Conservation (phyloP, 805 yeast genomes). For the Candida arabinofermentans region DNA sequence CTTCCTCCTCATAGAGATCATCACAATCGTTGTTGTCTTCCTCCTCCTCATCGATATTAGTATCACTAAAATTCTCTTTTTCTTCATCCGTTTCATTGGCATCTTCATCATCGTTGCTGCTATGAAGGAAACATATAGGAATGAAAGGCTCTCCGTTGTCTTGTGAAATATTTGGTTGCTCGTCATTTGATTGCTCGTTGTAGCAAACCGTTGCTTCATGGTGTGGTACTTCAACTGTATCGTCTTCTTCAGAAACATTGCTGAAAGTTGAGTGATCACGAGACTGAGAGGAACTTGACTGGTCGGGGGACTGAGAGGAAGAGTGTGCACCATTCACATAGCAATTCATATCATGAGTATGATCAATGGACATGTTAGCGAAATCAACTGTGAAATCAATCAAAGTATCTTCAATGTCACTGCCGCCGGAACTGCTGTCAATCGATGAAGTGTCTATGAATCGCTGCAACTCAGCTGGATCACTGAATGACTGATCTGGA, state of each 20-base stretch:
- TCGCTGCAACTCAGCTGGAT: slow-evolving; percentile 21
- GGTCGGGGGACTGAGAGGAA: neutral
- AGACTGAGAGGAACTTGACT: neutral
- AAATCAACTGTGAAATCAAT: slow-evolving; percentile 9
- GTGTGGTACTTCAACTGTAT: no score
- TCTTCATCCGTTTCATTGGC: no score
- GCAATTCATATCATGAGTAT: neutral
- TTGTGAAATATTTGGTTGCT: neutral
- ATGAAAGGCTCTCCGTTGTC: no score
- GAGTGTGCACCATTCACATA: no score
- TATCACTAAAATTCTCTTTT: no score
- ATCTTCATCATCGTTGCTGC: no score
- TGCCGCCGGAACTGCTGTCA: neutral
- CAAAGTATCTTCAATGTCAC: slow-evolving; percentile 7
- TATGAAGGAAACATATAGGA: no score
- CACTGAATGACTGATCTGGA: slow-evolving; percentile 19
- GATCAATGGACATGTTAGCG: neutral
- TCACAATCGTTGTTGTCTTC: neutral
- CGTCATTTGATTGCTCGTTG: no score
- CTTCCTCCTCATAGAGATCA: slow-evolving; percentile 6
- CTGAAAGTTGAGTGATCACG: neutral
- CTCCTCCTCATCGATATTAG: no score
- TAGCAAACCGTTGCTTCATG: no score
- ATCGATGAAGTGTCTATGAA: slow-evolving; percentile 16
- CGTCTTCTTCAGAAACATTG: neutral